Percentiles rank a stretch among this genome's conserved stretches.
These are phyloP conservation scores for Myochromella boudieri DNA, from an alignment of 768 basidiomycete genomes.

Conservation along the genomic window DNA sequence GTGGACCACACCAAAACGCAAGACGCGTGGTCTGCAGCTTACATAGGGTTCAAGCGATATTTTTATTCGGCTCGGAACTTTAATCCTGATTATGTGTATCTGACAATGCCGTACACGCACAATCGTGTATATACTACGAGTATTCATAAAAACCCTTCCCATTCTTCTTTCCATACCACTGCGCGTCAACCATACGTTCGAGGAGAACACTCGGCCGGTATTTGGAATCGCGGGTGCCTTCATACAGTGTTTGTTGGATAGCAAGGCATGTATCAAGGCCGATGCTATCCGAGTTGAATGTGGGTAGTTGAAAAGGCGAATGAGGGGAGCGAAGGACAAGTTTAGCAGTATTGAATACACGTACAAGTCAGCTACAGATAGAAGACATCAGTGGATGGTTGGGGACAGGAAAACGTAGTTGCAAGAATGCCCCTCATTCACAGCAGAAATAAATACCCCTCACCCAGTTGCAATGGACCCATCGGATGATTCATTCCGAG, in stretches of 20 bases:
- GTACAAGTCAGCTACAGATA: slow-evolving; percentile 54
- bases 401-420: no score
- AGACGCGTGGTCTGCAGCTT: neutral
- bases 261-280: slow-evolving; percentile 97
- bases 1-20: neutral
- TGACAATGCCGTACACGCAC: neutral
- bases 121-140: no score
- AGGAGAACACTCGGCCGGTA: slow-evolving; percentile 90
- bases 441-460: neutral
- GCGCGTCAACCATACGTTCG: slow-evolving; percentile 95
- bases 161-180: slow-evolving; percentile 90
- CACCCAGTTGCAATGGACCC: slow-evolving; percentile 89
- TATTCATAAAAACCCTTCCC: slow-evolving; percentile 97
- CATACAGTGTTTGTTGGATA: slow-evolving; percentile 87
- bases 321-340: neutral
- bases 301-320: slow-evolving; percentile 3
- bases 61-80: neutral
- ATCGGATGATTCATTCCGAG: slow-evolving; percentile 95
- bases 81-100: neutral
- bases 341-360: slow-evolving; percentile 19
- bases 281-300: slow-evolving; percentile 55
- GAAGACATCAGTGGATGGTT: slow-evolving; percentile 3
- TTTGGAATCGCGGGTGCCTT: slow-evolving; percentile 90
- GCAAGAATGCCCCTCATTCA: no score
- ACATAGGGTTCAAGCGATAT: neutral